Base-by-base conservation (phyloP, 2,329 filamentous ascomycete species). In the Diaporthe eres region DNA sequence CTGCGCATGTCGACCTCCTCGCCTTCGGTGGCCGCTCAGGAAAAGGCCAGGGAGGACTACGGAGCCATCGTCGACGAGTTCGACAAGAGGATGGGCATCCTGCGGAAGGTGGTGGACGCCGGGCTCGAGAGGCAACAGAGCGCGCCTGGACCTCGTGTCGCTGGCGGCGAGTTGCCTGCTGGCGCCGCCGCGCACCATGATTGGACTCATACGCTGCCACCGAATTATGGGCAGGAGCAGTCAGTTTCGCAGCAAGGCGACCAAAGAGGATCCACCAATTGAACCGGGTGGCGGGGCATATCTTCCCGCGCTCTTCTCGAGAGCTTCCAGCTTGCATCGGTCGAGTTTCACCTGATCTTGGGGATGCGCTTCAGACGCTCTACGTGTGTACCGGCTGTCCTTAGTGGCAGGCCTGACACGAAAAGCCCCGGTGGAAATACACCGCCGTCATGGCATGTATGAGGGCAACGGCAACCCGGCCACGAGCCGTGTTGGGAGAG, bases 71-170 rank as follows among this genome's bases (percentile, higher is more conserved):
- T 91, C 2, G 88, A 89, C 22, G 88, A 91, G 49, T 93, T 93
- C 77, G 88, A 90, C 72, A 86, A 85, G 75, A 86, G 89, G 60
- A 91, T 93, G 90, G 83, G 77, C 3, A 84, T 90, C 28, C 79
- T 93, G 77, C 86, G 86, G 71, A 88, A 84, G 79, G 87, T 92
- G 3, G 87, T 91, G 12, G 86, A 86, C n/a, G 86, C 88, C n/a
- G 85, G 86, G 3, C 86, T 88, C 74, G 86, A 85, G 68, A 85
- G 87, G 71, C 83, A 84, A 72, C 81, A 82, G 72, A 82, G 81
- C 5, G 31, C 31, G 13, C 22, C 34, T 6, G 34, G 34, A 15
- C 47, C 49, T 42, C 13, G 25, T 68, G 77, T 84, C 9, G 81
- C 77, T 39, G 78, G 77, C 61, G 77, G 76, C 31, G 60, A 75